Evolutionary conservation across 805 yeast species (phyloP).

Genomic region (Metschnikowia shivogae): DNA sequence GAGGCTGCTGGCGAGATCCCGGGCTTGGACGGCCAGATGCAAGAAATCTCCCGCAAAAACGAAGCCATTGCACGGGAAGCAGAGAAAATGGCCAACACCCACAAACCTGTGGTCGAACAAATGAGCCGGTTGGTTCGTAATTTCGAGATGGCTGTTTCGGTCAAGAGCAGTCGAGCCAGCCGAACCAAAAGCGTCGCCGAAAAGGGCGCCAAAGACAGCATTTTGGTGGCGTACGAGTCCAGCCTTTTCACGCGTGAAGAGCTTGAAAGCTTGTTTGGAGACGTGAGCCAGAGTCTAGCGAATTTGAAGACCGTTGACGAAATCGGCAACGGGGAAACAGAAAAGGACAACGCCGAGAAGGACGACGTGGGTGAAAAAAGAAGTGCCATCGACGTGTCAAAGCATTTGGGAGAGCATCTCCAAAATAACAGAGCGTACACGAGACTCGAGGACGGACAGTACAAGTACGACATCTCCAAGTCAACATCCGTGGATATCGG

Average conservation of each 20-base stretch:
- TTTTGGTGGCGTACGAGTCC: slow-evolving; percentile 4
- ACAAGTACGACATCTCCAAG: slow-evolving; percentile 23
- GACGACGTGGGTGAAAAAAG: not conserved
- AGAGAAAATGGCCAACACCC: slow-evolving; percentile 24
- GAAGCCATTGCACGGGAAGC: slow-evolving; percentile 18
- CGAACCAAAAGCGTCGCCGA: not conserved
- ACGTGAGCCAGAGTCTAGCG: slow-evolving; percentile 17
- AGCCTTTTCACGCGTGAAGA: slow-evolving; percentile 19
- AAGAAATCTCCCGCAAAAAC: slow-evolving; percentile 17
- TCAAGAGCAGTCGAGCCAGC: slow-evolving; percentile 1
- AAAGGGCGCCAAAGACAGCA: slow-evolving; percentile 6
- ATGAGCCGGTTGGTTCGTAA: slow-evolving; percentile 24
- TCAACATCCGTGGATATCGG: slow-evolving; percentile 21
- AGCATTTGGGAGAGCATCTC: slow-evolving; percentile 21
- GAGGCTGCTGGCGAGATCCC: slow-evolving; percentile 12
- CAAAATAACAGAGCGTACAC: slow-evolving; percentile 20
- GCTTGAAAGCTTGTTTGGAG: slow-evolving; percentile 19
- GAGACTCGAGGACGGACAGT: slow-evolving; percentile 18
- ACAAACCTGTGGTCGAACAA: slow-evolving; percentile 35
- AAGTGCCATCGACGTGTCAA: slow-evolving; percentile 13
- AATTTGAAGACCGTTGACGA: slow-evolving; percentile 16
- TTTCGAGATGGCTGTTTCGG: slow-evolving; percentile 20
- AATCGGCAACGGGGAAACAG: slow-evolving; percentile 6
- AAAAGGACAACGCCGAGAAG: not conserved
- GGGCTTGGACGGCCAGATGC: slow-evolving; percentile 21